Conservation (phyloP, 352 stramenopile genomes). For the Pilasporangium apinafurcum region DNA sequence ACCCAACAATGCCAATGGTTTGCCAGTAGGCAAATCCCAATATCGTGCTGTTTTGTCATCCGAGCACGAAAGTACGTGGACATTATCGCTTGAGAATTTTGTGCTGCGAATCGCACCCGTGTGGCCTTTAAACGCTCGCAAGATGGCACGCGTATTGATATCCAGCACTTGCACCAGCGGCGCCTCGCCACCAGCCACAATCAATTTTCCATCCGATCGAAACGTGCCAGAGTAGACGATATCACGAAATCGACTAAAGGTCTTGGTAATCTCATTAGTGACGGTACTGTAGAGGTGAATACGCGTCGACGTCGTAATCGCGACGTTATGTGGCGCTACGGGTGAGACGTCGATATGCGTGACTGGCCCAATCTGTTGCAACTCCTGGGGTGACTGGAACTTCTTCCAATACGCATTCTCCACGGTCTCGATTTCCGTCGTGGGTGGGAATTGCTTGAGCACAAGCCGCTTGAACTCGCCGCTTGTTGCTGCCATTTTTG, state of each 20-base stretch:
- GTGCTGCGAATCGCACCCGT: slow-evolving; percentile 66
- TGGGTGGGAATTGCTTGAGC: slow-evolving; percentile 83
- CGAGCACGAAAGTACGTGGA: slow-evolving; percentile 85
- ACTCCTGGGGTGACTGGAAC: slow-evolving; percentile 75
- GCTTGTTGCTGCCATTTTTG: slow-evolving; percentile 54
- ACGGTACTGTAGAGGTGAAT: slow-evolving; percentile 83
- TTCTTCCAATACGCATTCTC: slow-evolving; percentile 88
- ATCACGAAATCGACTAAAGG: slow-evolving; percentile 85
- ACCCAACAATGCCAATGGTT: slow-evolving; percentile 60
- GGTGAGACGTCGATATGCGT: slow-evolving; percentile 84
- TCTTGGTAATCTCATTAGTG: slow-evolving; percentile 83
- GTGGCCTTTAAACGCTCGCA: slow-evolving; percentile 87
- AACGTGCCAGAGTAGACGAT: slow-evolving; percentile 85
- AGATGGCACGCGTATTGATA: slow-evolving; percentile 71
- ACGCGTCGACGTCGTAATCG: slow-evolving; percentile 82
- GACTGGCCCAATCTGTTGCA: slow-evolving; percentile 79
- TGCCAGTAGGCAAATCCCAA: slow-evolving; percentile 86
- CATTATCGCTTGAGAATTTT: slow-evolving; percentile 75
- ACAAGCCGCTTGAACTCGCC: slow-evolving; percentile 83
- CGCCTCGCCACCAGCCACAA: slow-evolving; percentile 77
- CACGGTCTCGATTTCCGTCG: slow-evolving; percentile 67
- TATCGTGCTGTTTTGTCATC: slow-evolving; percentile 88
- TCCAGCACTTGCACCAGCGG: slow-evolving; percentile 83
- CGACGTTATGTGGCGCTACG: slow-evolving; percentile 70
- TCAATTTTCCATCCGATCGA: slow-evolving; percentile 81